Evolutionary conservation across 176 grass and related monocot genomes (phyloP).

Genomic region (Eleusine coracana): DNA sequence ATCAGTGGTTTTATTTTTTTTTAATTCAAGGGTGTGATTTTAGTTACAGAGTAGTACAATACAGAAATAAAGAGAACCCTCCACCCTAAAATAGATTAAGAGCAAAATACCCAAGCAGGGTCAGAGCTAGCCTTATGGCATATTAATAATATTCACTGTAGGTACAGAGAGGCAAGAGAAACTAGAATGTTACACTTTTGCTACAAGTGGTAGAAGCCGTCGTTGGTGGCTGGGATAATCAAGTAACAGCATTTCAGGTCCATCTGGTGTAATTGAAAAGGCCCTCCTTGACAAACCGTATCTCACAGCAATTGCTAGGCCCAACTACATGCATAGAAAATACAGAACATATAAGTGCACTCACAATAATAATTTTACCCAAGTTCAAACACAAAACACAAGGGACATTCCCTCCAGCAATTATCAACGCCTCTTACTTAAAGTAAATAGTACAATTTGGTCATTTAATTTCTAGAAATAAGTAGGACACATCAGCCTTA

Average conservation of each 20-base stretch:
- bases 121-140: slow-evolving; percentile 1
- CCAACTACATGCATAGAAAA: slow-evolving; percentile 61
- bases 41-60: slow-evolving; percentile 9
- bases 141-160: slow-evolving; percentile 23
- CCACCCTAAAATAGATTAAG: slow-evolving; percentile 7
- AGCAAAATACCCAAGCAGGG: slow-evolving; percentile 6
- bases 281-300: slow-evolving; percentile 92
- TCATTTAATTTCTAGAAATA: background rate
- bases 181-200: slow-evolving; percentile 78
- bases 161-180: background rate
- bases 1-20: background rate
- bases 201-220: slow-evolving; percentile 78
- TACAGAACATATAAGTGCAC: background rate
- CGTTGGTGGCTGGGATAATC: slow-evolving; percentile 98
- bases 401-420: background rate
- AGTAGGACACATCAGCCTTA: background rate
- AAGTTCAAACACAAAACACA: slow-evolving; percentile 11
- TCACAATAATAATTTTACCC: background rate
- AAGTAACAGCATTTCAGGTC: slow-evolving; percentile 81
- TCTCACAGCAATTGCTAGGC: slow-evolving; percentile 81
- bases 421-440: background rate
- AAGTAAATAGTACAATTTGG: background rate
- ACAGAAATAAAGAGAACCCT: slow-evolving; percentile 6
- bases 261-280: slow-evolving; percentile 77
- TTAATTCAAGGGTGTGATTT: no score